phyloP scores from a whole-genome alignment of 108 stramenopile species.

The Hondaea fermentalgiana region DNA sequence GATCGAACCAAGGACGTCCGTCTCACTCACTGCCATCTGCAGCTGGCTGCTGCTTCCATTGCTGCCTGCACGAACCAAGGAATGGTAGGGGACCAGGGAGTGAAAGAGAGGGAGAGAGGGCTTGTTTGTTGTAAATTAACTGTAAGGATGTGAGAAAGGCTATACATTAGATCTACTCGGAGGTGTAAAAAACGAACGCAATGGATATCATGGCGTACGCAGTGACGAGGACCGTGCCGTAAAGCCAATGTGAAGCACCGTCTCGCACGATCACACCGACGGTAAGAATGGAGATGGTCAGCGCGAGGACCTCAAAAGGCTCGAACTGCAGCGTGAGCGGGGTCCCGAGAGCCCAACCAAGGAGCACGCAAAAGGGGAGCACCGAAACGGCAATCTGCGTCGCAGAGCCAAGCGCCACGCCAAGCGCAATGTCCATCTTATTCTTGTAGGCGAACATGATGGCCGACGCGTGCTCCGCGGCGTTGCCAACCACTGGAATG shows the following conservation, averaged over 20 bases:
- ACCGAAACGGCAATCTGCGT: constrained; percentile 90
- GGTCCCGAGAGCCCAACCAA: constrained; percentile 76
- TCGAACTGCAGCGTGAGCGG: constrained; percentile 74
- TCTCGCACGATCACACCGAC: not conserved
- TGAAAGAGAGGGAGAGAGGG: too few relatives aligned
- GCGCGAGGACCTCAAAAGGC: constrained; percentile 54
- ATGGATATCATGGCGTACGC: not conserved
- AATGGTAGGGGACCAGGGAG: too few relatives aligned
- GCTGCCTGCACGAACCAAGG: too few relatives aligned
- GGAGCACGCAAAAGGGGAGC: constrained; percentile 78
- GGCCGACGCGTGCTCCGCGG: constrained; percentile 89
- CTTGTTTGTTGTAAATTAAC: too few relatives aligned
- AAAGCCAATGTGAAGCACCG: not conserved
- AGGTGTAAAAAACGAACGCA: not conserved
- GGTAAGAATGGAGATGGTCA: not conserved
- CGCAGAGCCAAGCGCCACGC: constrained; percentile 85
- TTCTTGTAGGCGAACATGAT: constrained; percentile 81
- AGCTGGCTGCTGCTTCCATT: too few relatives aligned
- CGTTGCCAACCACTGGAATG: constrained; percentile 91
- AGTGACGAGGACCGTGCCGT: not conserved
- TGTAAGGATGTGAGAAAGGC: too few relatives aligned
- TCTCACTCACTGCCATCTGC: too few relatives aligned
- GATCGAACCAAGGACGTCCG: too few relatives aligned
- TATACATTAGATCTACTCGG: not conserved
- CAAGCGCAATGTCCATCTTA: constrained; percentile 93